These are phyloP conservation scores for Waitea zeae DNA, from an alignment of 1,284 basidiomycete genomes.

Conservation along the genomic window DNA sequence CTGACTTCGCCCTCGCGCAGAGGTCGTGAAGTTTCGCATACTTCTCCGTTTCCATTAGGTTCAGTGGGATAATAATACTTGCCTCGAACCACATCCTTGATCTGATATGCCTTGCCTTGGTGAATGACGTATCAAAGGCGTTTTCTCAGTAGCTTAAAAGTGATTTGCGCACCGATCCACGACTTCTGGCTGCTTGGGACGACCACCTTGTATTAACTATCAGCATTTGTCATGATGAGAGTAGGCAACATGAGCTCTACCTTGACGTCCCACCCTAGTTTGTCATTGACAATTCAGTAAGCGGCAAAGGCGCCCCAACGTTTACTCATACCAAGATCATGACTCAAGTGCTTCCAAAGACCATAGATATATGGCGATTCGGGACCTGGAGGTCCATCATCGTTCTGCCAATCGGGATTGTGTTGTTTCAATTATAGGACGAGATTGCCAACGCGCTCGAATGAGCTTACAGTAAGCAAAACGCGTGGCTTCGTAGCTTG, in stretches of 20 bases:
- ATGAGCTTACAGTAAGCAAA: slow-evolving; percentile 35
- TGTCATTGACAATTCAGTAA: slow-evolving; percentile 1
- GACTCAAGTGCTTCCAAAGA: slow-evolving; percentile 52
- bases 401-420: slow-evolving; percentile 32
- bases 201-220: slow-evolving; percentile 25
- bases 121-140: slow-evolving; percentile 6
- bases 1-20: slow-evolving; percentile 60
- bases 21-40: slow-evolving; percentile 38
- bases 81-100: slow-evolving; percentile 62
- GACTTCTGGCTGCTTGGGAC: slow-evolving; percentile 79
- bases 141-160: slow-evolving; percentile 4
- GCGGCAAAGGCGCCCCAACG: no score
- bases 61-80: slow-evolving; percentile 68
- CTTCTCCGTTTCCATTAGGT: slow-evolving; percentile 59
- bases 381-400: slow-evolving; percentile 71
- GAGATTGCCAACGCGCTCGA: slow-evolving; percentile 4
- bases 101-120: slow-evolving; percentile 73
- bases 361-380: slow-evolving; percentile 78
- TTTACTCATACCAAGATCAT: slow-evolving; percentile 35
- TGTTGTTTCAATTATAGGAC: no score
- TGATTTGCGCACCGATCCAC: slow-evolving; percentile 58
- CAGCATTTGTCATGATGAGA: neutral
- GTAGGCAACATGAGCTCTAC: slow-evolving; percentile 15
- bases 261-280: slow-evolving; percentile 65
- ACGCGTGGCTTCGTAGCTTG: slow-evolving; percentile 22